phyloP scores from a whole-genome alignment of 495 filamentous ascomycete species.

The Geoglossum glabrum region DNA sequence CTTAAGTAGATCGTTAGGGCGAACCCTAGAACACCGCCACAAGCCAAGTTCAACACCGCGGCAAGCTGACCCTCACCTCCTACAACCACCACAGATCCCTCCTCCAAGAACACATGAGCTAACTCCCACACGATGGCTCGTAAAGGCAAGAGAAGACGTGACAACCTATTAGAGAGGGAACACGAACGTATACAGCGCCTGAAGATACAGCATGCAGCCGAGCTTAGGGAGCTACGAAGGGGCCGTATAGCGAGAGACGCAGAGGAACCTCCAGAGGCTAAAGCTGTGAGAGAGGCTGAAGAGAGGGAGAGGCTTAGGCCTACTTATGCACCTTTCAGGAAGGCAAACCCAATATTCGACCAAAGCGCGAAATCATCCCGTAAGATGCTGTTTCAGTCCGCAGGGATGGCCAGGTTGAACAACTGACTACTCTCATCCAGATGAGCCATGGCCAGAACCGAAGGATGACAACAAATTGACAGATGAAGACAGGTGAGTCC shows the following conservation, averaged over 20 bases:
- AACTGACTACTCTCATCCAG: background rate
- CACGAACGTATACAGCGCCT: background rate
- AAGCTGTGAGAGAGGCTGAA: background rate
- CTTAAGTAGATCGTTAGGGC: too few relatives aligned
- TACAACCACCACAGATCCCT: too few relatives aligned
- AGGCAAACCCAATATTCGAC: background rate
- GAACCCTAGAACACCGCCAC: too few relatives aligned
- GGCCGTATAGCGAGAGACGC: background rate
- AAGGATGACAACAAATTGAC: background rate
- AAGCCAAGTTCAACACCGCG: too few relatives aligned
- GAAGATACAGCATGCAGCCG: background rate
- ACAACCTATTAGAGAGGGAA: background rate
- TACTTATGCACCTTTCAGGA: background rate
- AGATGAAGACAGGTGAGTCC: background rate
- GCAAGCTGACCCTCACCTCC: too few relatives aligned
- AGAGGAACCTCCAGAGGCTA: background rate
- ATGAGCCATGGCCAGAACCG: background rate
- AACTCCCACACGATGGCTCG: background rate
- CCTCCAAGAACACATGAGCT: background rate
- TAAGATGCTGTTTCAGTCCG: too few relatives aligned
- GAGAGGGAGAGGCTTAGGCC: background rate
- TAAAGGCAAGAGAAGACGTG: background rate
- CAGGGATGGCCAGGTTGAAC: background rate
- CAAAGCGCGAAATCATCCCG: too few relatives aligned
- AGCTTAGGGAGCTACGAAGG: background rate